These are phyloP conservation scores for Talaromyces rugulosus DNA, from an alignment of 2,329 filamentous ascomycete species.

Conservation along the genomic window DNA sequence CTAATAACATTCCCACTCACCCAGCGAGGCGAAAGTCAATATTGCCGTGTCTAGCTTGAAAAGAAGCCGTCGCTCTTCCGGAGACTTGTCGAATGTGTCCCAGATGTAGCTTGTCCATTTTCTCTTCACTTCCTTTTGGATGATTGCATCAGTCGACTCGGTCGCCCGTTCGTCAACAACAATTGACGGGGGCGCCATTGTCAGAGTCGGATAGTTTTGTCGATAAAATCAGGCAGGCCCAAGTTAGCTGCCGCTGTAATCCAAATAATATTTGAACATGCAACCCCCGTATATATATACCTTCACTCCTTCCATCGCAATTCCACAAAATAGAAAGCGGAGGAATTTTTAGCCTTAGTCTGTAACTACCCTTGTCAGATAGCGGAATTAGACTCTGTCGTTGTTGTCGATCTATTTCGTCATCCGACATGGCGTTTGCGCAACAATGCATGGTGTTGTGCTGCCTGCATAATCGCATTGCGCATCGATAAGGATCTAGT, in stretches of 20 bases:
- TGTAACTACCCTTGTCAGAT: neutral
- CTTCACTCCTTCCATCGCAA: neutral
- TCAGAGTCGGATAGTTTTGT: neutral
- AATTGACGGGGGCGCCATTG: neutral
- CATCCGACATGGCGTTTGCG: neutral
- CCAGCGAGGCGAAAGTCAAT: slow-evolving; percentile 44
- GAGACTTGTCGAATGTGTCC: slow-evolving; percentile 51
- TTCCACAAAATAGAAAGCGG: neutral
- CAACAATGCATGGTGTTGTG: neutral
- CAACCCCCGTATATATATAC: neutral
- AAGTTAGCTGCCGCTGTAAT: neutral
- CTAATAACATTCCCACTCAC: slow-evolving; percentile 22
- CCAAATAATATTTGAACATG: neutral
- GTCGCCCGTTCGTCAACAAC: neutral
- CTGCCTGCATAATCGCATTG: neutral
- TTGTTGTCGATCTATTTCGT: neutral
- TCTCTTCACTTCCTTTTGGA: slow-evolving; percentile 27
- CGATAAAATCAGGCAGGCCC: neutral
- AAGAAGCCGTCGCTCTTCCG: slow-evolving; percentile 45
- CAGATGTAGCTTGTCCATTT: slow-evolving; percentile 50
- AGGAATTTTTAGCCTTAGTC: neutral
- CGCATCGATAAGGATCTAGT: neutral
- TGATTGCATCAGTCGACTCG: slow-evolving; percentile 10
- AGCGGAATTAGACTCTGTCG: no score
- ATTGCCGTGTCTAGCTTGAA: slow-evolving; percentile 49